phyloP scores from a whole-genome alignment of 2,329 filamentous ascomycete genomes.

The Neopestalotiopsis clavispora region DNA sequence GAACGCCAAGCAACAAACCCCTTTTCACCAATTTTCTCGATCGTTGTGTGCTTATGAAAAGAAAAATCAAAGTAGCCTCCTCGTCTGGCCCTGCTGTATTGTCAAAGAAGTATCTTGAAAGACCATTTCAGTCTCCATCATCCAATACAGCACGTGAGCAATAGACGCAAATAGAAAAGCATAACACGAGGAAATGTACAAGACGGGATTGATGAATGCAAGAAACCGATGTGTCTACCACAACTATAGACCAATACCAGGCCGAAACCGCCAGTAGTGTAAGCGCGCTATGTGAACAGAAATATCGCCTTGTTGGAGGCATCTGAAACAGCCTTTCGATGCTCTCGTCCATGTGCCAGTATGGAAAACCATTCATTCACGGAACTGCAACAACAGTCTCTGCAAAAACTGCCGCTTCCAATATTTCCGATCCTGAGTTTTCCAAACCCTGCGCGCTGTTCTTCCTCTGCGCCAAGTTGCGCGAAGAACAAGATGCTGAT shows the following conservation, averaged over 20 bases:
- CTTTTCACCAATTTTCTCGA: too few relatives aligned
- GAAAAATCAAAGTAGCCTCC: too few relatives aligned
- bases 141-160: background rate
- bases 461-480: conserved; percentile 9
- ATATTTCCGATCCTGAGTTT: background rate
- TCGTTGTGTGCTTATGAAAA: too few relatives aligned
- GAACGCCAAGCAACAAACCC: too few relatives aligned
- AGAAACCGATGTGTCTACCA: conserved; percentile 7
- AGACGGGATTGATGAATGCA: background rate
- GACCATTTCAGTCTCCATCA: background rate
- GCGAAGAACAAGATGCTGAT: conserved; percentile 9
- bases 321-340: background rate
- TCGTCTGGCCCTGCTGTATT: background rate
- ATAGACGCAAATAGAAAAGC: background rate
- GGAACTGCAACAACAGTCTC: background rate
- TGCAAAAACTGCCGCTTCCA: background rate
- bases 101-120: background rate
- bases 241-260: conserved; percentile 6
- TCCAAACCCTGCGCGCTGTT: background rate
- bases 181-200: background rate
- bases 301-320: background rate
- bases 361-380: background rate
- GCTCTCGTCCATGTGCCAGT: background rate
- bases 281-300: background rate
- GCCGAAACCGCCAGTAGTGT: background rate